Conservation (phyloP, 208 protist species). For the Tritrichomonas foetus region DNA sequence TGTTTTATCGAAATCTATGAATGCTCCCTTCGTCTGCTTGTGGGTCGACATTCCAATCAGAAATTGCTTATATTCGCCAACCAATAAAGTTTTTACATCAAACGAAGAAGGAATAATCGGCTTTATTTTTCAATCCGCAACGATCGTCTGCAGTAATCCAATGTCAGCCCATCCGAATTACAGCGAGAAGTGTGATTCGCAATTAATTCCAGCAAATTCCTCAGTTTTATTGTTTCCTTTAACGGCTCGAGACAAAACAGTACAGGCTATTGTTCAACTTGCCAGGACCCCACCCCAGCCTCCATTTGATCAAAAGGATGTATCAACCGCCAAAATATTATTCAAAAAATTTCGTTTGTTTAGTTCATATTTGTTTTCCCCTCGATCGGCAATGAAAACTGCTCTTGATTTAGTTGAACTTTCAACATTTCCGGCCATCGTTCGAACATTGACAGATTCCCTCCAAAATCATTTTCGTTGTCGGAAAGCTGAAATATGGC, state of each 20-base stretch:
- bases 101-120: neutral
- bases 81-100: neutral
- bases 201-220: neutral
- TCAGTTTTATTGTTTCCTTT: neutral
- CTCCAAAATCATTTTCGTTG: conserved; percentile 5
- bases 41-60: neutral
- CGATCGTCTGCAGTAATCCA: neutral
- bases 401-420: neutral
- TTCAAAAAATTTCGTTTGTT: neutral
- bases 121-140: neutral
- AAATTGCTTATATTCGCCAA: neutral
- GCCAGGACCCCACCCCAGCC: neutral
- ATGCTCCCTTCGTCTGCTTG: neutral
- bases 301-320: neutral
- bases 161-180: neutral
- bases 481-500: conserved; percentile 17
- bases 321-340: neutral
- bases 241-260: neutral
- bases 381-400: neutral
- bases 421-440: neutral
- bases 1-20: neutral
- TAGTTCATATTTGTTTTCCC: neutral
- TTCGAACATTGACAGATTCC: neutral
- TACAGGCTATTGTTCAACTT: neutral
- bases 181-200: neutral